Evolutionary conservation across 106 monocot genomes (phyloP).

Genomic region (Agapanthus africanus): DNA sequence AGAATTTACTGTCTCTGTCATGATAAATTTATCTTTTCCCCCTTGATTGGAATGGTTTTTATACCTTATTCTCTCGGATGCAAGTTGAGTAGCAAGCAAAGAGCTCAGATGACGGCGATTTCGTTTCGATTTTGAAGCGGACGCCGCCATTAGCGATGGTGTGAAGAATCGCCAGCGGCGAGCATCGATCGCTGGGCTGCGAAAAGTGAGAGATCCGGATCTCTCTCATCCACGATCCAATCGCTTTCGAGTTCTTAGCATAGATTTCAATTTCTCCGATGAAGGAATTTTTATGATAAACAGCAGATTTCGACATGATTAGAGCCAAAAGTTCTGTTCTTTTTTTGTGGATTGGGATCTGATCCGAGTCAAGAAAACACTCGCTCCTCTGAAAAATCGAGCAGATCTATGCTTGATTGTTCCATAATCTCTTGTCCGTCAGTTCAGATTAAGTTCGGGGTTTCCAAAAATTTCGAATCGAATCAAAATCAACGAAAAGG

Average conservation of each 20-base stretch:
- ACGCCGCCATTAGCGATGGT: constrained; percentile 54
- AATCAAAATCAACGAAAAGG: no score
- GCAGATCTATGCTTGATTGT: no score
- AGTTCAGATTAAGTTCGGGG: no score
- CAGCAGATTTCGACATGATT: constrained; percentile 58
- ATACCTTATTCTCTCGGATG: constrained; percentile 96
- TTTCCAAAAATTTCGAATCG: no score
- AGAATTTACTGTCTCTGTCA: no score
- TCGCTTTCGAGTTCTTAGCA: constrained; percentile 29
- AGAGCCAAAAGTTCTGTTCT: no score
- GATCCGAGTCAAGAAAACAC: no score
- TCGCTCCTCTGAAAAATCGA: no score
- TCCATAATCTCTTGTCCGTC: no score
- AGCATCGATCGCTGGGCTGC: constrained; percentile 20
- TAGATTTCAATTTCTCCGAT: constrained; percentile 70
- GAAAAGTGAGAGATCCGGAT: constrained; percentile 26
- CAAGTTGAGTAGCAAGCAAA: constrained; percentile 61
- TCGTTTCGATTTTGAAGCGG: constrained; percentile 79
- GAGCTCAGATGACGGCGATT: constrained; percentile 30
- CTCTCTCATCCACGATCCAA: constrained; percentile 14
- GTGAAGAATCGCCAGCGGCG: constrained; percentile 59
- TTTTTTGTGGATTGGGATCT: no score
- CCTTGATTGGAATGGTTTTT: neutral
- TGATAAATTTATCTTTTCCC: no score
- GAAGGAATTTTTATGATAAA: constrained; percentile 53